Base-by-base conservation (phyloP, 345 rosid species). In the Arabidopsis suecica region DNA sequence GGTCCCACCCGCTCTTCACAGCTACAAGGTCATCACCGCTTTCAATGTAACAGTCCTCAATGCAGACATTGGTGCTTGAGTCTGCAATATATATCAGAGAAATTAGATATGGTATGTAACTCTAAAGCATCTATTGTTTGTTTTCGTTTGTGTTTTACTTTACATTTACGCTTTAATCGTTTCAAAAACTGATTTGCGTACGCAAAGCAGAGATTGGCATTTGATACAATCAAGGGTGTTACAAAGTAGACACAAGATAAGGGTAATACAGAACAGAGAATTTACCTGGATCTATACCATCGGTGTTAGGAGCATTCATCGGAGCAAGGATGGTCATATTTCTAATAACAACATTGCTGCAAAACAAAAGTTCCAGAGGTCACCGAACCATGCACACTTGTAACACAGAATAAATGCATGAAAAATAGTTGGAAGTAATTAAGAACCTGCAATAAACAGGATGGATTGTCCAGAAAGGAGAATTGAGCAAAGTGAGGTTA, bases 11-110 rank as follows among this genome's bases (percentile, higher is more conserved):
- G 65, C 99, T 95, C 70, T 95, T 95, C 49, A 95, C 85, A 0
- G 98, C 99, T 23, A 95, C 89, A 75, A 95, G 97, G 82, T 92
- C 99, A 76, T 95, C 97, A 3, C 98, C 99, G 7, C 99, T 95
- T 80, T 92, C 96, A 3, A 95, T 85, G 73, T 92, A 95, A 76
- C 96, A 87, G 76, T 92, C 99, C 78, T 92, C 97, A 9, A 95
- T 88, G 53, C 97, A 93, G 28, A 95, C 97, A 68, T 90, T 86
- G 69, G 88, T 85, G 85, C 98, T 73, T 1, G 98, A 95, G 74
- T 95, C 98, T 95, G 83, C 79, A 85, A 57, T n/a, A n/a, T 7
- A 23, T 7, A 57, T n/a, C 45, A 37, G 14, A 28, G 23, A 58
- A 8, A 34, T 58, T 34, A 16, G 14, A 36, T 34, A 55, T 1